Conservation (phyloP, 2,329 filamentous ascomycete species). For the Laburnicola sp. region DNA sequence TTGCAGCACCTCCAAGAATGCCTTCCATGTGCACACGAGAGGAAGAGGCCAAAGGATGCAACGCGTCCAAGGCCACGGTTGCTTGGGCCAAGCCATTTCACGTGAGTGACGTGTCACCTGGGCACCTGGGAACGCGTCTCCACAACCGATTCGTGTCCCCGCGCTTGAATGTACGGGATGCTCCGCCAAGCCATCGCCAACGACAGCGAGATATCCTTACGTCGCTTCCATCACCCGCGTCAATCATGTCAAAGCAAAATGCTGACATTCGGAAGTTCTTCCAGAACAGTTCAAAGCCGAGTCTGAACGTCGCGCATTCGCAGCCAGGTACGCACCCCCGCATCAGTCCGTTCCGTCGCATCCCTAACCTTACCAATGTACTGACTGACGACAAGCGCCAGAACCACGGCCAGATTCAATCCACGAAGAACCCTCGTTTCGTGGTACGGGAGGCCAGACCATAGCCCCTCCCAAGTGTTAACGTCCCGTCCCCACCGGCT, state of each 20-base stretch:
- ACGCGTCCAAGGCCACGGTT: too few species aligned
- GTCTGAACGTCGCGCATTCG: slow-evolving; percentile 20
- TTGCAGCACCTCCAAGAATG: too few species aligned
- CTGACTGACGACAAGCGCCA: too few species aligned
- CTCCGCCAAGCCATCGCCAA: too few species aligned
- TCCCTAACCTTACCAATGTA: background rate
- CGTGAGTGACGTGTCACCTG: slow-evolving; percentile 4
- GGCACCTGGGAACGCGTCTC: background rate
- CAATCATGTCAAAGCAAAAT: slow-evolving; percentile 31
- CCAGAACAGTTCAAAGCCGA: slow-evolving; percentile 24
- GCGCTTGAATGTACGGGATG: too few species aligned
- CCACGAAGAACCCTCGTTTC: too few species aligned
- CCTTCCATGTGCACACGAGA: too few species aligned
- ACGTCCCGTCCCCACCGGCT: too few species aligned
- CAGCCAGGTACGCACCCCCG: slow-evolving; percentile 23
- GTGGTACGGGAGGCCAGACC: too few species aligned
- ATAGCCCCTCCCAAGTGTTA: too few species aligned
- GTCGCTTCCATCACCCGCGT: slow-evolving; percentile 4
- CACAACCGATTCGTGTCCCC: slow-evolving; percentile 4
- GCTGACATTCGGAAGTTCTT: slow-evolving; percentile 55
- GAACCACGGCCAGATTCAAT: too few species aligned
- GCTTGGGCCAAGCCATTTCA: slow-evolving; percentile 1
- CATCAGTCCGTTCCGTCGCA: slow-evolving; percentile 1
- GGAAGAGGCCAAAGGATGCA: too few species aligned
- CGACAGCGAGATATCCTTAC: background rate